phyloP scores from a whole-genome alignment of 306 rosid species.

The Carpinus fangiana region DNA sequence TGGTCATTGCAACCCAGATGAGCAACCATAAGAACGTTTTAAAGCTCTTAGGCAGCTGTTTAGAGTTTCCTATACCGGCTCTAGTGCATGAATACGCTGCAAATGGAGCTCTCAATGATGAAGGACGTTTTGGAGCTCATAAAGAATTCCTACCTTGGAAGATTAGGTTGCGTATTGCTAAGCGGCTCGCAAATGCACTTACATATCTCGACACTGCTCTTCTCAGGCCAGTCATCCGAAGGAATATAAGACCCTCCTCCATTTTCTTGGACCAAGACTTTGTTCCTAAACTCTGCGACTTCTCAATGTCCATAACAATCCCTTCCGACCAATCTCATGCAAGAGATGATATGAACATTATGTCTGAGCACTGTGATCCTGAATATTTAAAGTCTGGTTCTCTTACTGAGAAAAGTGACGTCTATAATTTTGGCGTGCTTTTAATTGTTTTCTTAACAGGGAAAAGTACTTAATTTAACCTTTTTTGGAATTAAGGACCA shows the following conservation, averaged over 20 bases:
- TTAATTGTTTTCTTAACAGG: neutral
- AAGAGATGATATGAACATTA: neutral
- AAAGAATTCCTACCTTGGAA: neutral
- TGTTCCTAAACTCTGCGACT: neutral
- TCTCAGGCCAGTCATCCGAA: neutral
- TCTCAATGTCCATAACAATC: neutral
- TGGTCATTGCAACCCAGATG: neutral
- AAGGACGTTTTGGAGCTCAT: slow-evolving; percentile 2
- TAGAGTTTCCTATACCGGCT: neutral
- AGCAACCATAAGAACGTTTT: neutral
- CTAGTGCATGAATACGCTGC: neutral
- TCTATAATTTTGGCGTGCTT: neutral
- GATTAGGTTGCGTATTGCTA: neutral
- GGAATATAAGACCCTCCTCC: neutral
- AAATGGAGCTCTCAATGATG: neutral
- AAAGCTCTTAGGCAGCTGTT: neutral
- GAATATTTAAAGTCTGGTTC: neutral
- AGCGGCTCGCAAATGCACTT: slow-evolving; percentile 4
- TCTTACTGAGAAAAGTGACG: neutral
- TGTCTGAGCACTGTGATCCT: neutral
- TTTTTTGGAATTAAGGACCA: neutral
- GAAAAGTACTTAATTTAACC: too few relatives aligned
- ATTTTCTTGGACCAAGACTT: neutral
- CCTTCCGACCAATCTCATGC: neutral
- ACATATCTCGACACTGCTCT: neutral